Conservation (phyloP, 108 stramenopile species). For the Pinguiococcus pyrenoidosus region DNA sequence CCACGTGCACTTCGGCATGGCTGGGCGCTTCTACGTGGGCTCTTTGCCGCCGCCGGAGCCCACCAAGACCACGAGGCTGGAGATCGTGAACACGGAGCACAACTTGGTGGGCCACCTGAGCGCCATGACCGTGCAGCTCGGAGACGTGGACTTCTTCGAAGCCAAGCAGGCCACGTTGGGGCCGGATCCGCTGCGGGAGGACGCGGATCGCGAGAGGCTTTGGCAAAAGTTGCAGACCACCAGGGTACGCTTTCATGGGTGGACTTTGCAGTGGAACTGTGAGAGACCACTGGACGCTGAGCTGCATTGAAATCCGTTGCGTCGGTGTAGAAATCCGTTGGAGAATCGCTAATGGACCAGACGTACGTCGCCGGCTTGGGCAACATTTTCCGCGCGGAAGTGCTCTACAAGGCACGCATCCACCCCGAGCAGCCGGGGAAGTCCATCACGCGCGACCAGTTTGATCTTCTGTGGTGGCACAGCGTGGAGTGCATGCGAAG, state of each 20-base stretch:
- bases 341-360: slow-evolving; percentile 57
- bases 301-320: too few relatives aligned
- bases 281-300: too few relatives aligned
- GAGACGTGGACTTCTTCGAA: slow-evolving; percentile 36
- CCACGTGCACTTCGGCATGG: slow-evolving; percentile 63
- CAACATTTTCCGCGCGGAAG: slow-evolving; percentile 60
- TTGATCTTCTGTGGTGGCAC: slow-evolving; percentile 45
- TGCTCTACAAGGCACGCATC: slow-evolving; percentile 52
- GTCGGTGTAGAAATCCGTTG: slow-evolving; percentile 52
- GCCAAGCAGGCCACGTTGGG: slow-evolving; percentile 42
- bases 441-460: slow-evolving; percentile 28
- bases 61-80: slow-evolving; percentile 46
- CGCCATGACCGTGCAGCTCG: slow-evolving; percentile 55
- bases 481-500: slow-evolving; percentile 39
- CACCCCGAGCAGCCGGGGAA: slow-evolving; percentile 42
- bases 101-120: slow-evolving; percentile 43
- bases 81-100: slow-evolving; percentile 22
- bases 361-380: slow-evolving; percentile 52
- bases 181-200: slow-evolving; percentile 51
- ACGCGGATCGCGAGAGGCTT: slow-evolving; percentile 44
- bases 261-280: too few relatives aligned
- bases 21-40: slow-evolving; percentile 49
- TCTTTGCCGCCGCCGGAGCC: slow-evolving; percentile 22
- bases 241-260: too few relatives aligned
- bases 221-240: slow-evolving; percentile 40